Conservation (phyloP, 495 filamentous ascomycete genomes). For the Aspergillus egyptiacus region DNA sequence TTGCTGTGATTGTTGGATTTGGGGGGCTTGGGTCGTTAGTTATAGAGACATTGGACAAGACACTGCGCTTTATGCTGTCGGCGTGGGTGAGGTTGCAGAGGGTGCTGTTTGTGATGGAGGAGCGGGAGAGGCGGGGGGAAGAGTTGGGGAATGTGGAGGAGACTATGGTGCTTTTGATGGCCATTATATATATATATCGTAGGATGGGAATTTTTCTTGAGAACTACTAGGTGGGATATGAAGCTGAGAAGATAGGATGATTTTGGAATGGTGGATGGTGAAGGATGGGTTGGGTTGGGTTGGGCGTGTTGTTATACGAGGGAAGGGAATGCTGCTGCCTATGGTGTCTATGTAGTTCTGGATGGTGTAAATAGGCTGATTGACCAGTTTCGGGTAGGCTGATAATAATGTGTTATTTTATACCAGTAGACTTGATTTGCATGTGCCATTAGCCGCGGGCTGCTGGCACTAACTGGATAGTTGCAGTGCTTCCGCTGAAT, state of each 20-base stretch:
- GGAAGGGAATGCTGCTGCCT: conserved; percentile 5
- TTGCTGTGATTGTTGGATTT: no score
- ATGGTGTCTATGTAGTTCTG: neutral
- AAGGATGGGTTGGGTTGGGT: neutral
- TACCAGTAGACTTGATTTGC: no score
- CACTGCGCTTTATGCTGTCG: conserved; percentile 14
- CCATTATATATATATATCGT: conserved; percentile 2
- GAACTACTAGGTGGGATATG: no score
- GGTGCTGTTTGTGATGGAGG: conserved; percentile 14
- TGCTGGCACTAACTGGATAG: neutral
- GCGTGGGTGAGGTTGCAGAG: conserved; percentile 16
- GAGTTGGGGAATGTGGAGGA: conserved; percentile 8
- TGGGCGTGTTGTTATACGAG: neutral
- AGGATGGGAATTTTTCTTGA: no score
- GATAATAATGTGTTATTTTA: neutral
- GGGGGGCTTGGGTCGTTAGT: neutral
- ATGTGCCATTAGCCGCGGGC: neutral
- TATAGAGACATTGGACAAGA: neutral
- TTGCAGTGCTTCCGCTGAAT: no score
- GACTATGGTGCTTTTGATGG: conserved; percentile 1
- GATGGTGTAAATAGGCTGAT: neutral
- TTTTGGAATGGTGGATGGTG: neutral
- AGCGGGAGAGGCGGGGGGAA: conserved; percentile 18
- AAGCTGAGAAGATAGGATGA: neutral
- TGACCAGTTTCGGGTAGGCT: neutral